Percentiles rank a stretch among this genome's conserved stretches.
These are phyloP conservation scores for Neonectria sp. DNA, from an alignment of 2,329 filamentous ascomycete species.

Conservation along the genomic window DNA sequence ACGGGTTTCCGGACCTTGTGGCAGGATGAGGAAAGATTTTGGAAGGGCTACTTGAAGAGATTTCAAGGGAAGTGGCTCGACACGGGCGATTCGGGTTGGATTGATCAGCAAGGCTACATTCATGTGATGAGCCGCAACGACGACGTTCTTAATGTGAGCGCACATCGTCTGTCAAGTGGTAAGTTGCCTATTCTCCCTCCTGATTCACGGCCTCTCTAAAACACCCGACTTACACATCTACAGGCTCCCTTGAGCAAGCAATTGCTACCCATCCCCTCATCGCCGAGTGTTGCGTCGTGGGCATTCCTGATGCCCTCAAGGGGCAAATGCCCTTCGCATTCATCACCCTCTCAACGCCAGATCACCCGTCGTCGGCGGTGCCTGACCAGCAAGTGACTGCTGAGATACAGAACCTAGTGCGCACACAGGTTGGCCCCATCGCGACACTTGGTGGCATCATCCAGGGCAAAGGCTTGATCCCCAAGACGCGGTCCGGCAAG, in stretches of 20 bases:
- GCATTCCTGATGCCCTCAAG: slow-evolving; percentile 88
- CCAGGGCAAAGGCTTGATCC: slow-evolving; percentile 88
- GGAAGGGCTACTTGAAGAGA: slow-evolving; percentile 85
- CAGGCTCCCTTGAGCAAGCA: slow-evolving; percentile 91
- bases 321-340: slow-evolving; percentile 95
- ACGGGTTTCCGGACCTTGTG: slow-evolving; percentile 90
- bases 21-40: slow-evolving; percentile 89
- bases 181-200: slow-evolving; percentile 48
- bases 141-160: slow-evolving; percentile 96
- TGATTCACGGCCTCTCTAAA: background rate
- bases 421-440: slow-evolving; percentile 88
- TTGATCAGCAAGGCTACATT: slow-evolving; percentile 81
- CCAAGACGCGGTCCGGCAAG: slow-evolving; percentile 94
- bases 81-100: slow-evolving; percentile 90
- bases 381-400: slow-evolving; percentile 60
- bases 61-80: slow-evolving; percentile 90
- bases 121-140: slow-evolving; percentile 78
- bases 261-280: slow-evolving; percentile 85
- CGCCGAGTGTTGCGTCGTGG: slow-evolving; percentile 88
- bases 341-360: slow-evolving; percentile 68
- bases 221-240: slow-evolving; percentile 24
- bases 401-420: slow-evolving; percentile 82
- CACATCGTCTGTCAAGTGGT: slow-evolving; percentile 91
- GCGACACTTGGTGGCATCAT: slow-evolving; percentile 89
- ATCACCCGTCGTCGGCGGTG: slow-evolving; percentile 66